phyloP scores from a whole-genome alignment of 495 filamentous ascomycete species.

The Talaromyces liani region DNA sequence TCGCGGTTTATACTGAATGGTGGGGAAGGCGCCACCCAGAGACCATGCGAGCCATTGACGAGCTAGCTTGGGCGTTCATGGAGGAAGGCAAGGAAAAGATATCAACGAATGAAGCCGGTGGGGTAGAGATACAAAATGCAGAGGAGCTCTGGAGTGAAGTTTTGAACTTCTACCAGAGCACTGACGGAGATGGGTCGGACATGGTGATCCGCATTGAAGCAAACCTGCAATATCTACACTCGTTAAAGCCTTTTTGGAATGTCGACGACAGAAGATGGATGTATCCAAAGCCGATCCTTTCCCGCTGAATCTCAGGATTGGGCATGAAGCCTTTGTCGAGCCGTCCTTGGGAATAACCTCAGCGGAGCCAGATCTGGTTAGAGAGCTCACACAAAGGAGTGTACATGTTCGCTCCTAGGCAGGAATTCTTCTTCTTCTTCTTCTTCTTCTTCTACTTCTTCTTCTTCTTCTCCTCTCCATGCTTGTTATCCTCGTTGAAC shows the following conservation, averaged over 20 bases:
- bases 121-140: conserved; percentile 6
- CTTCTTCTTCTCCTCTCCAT: too few relatives aligned
- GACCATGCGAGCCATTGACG: conserved; percentile 6
- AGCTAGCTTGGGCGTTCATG: not conserved
- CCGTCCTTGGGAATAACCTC: too few relatives aligned
- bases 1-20: conserved; percentile 2
- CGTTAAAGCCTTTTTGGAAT: not conserved
- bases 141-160: conserved; percentile 6
- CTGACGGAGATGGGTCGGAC: conserved; percentile 4
- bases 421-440: too few relatives aligned
- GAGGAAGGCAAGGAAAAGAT: not conserved
- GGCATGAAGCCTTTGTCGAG: too few relatives aligned
- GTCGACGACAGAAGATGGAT: not conserved
- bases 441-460: too few relatives aligned
- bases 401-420: too few relatives aligned
- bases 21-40: not conserved
- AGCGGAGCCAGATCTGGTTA: too few relatives aligned
- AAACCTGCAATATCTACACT: not conserved
- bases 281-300: too few relatives aligned
- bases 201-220: conserved; percentile 1
- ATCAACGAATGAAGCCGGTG: not conserved
- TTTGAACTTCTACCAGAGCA: not conserved
- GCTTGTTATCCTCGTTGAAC: too few relatives aligned
- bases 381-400: too few relatives aligned
- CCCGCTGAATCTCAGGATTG: too few relatives aligned